Percentiles rank a stretch among this genome's conserved stretches.
Conservation (phyloP, 371 early-diverging fungal genomes). For the Umbelopsis sp. region DNA sequence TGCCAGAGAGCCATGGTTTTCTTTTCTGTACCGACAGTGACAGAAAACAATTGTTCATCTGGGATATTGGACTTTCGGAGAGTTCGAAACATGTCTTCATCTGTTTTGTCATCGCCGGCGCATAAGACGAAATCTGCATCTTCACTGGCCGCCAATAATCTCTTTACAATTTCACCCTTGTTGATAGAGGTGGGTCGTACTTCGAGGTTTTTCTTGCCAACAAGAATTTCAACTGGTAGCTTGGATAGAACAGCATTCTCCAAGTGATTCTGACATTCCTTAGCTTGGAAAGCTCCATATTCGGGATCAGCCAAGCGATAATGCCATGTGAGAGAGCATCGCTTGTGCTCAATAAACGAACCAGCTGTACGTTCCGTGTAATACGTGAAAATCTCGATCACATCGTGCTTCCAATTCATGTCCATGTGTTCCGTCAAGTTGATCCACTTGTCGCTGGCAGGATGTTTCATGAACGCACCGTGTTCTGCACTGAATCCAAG, state of each 20-base stretch:
- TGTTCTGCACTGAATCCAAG: conserved; percentile 94
- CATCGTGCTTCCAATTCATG: conserved; percentile 88
- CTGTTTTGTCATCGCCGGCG: conserved; percentile 96
- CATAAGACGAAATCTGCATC: conserved; percentile 90
- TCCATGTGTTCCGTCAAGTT: conserved; percentile 84
- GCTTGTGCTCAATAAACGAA: conserved; percentile 83
- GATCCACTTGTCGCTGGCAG: conserved; percentile 74
- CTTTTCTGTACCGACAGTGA: conserved; percentile 78
- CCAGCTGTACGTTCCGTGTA: conserved; percentile 93
- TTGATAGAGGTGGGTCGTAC: conserved; percentile 82
- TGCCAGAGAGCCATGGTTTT: conserved; percentile 86
- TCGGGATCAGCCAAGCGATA: conserved; percentile 88
- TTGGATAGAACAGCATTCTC: conserved; percentile 84
- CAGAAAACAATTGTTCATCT: conserved; percentile 60
- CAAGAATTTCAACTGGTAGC: conserved; percentile 88
- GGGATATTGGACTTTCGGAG: conserved; percentile 36
- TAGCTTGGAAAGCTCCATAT: conserved; percentile 84
- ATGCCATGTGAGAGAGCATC: conserved; percentile 88
- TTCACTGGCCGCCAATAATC: conserved; percentile 59
- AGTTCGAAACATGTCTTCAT: conserved; percentile 94
- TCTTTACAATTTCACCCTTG: conserved; percentile 94
- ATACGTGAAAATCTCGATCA: conserved; percentile 86
- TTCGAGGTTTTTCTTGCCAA: conserved; percentile 98
- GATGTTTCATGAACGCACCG: conserved; percentile 91
- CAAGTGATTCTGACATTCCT: conserved; percentile 90